These are phyloP conservation scores for Aureobasidium sp. DNA, from an alignment of 2,329 filamentous ascomycete genomes.

Conservation along the genomic window DNA sequence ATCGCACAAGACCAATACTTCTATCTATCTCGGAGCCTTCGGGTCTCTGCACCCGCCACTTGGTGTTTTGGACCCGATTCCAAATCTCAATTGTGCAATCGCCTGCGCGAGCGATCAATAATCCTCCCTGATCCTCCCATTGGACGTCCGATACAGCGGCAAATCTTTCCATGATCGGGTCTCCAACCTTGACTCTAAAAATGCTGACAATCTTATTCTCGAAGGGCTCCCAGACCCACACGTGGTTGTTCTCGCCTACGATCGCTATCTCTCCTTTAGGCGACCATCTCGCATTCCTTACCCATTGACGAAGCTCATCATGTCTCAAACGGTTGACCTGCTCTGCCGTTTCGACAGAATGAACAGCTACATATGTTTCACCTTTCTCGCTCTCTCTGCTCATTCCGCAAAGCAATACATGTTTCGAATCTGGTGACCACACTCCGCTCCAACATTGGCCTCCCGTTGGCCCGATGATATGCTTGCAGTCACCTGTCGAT, in stretches of 20 bases:
- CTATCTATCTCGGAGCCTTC: neutral
- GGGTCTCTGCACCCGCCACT: constrained; percentile 1
- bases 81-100: neutral
- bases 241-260: neutral
- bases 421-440: neutral
- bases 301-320: neutral
- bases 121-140: neutral
- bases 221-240: constrained; percentile 15
- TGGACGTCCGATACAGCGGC: neutral
- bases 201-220: neutral
- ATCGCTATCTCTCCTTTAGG: neutral
- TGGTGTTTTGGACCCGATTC: neutral
- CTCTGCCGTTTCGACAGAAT: neutral
- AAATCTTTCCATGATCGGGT: neutral
- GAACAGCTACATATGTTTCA: neutral
- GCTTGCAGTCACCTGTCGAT: neutral
- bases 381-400: neutral
- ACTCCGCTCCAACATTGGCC: constrained; percentile 1
- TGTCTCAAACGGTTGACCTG: neutral
- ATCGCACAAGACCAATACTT: neutral
- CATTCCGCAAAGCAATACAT: neutral
- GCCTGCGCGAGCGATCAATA: neutral
- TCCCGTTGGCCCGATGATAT: constrained; percentile 11
- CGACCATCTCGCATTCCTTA: neutral
- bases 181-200: neutral